phyloP scores from a whole-genome alignment of 169 alveolate genomes.

The Cryptosporidium sp. region DNA sequence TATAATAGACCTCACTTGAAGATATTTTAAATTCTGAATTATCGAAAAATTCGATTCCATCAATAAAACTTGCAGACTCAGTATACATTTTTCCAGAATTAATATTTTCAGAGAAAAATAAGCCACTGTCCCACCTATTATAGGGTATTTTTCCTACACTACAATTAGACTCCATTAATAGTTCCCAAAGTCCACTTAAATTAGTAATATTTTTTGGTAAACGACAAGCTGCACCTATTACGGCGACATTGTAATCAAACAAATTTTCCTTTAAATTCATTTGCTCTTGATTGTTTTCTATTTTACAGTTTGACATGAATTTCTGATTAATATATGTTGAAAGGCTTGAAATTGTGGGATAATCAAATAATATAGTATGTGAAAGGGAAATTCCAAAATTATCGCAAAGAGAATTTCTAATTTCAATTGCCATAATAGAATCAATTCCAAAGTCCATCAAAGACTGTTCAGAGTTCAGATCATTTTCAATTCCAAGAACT shows the following conservation, averaged over 20 bases:
- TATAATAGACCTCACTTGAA: conserved; percentile 76
- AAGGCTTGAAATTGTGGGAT: conserved; percentile 44
- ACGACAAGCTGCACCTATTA: conserved; percentile 65
- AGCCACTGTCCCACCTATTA: conserved; percentile 66
- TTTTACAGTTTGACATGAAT: background rate
- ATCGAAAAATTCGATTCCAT: conserved; percentile 76
- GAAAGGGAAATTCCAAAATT: conserved; percentile 36
- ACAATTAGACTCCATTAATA: background rate
- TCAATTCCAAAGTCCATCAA: conserved; percentile 44
- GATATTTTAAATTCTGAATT: conserved; percentile 62
- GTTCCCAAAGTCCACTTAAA: conserved; percentile 34
- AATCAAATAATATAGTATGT: conserved; percentile 51
- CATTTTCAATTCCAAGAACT: conserved; percentile 4
- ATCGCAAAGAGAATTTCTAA: conserved; percentile 45
- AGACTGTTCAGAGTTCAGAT: conserved; percentile 14
- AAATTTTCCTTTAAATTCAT: background rate
- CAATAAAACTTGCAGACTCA: conserved; percentile 35
- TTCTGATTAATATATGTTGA: conserved; percentile 36
- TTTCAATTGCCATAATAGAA: conserved; percentile 55
- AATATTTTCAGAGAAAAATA: background rate
- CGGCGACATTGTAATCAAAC: background rate
- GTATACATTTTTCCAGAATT: conserved; percentile 43
- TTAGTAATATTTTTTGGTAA: conserved; percentile 26
- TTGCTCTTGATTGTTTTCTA: background rate
- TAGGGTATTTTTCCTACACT: conserved; percentile 50